Evolutionary conservation across 352 stramenopile species (phyloP), one percentile per base, ranked within the genome.

Genomic region (Globisporangium uncinulatum): DNA sequence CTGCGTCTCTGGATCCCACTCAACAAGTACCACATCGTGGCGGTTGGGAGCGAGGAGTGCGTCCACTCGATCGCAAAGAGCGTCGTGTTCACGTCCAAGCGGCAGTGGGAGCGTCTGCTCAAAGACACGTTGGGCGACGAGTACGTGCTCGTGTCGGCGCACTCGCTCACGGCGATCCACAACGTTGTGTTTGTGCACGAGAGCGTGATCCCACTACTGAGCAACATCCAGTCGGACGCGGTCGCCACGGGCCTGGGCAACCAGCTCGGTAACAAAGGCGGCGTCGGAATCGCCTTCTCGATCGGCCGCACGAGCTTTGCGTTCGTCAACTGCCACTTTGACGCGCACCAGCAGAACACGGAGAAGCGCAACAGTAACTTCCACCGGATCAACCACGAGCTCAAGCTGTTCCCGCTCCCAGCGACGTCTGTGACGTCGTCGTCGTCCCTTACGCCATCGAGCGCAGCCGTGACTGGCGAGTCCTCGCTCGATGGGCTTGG

Each of bases 221-320:
- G 81, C 20, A 80, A 96, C 36, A 79, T 99, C 36, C 79, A 97
- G 59, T 87, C 86, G 13, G 78, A 96, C 49, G 84, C 84, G 37
- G 90, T 98, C 6, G 89, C 95, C 0, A 98, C 93, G 29, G 95
- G 95, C 0, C 77, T 98, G 34, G 93, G 90, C 0, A 98, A 98
- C 58, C 84, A 98, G 10, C 75, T 99, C 19, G 91, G 96, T 44
- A 99, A 99, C 68, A 98, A 99, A 66, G 95, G 83, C 52, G 93
- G 89, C n/a, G 94, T 98, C 19, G 92, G 85, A 20, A 83, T 97
- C 11, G 92, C 92, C 20, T 79, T 98, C 54, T 74, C 50, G 0
- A 58, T 97, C 2, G 89, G 74, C 1, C 37, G 60, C 29, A 96
- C 89, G 5, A 86, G 71, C 52, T 94, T 98, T 49, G 75, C 96